These are phyloP conservation scores for Nidularia pulvinata DNA, from an alignment of 768 basidiomycete species.

Conservation along the genomic window DNA sequence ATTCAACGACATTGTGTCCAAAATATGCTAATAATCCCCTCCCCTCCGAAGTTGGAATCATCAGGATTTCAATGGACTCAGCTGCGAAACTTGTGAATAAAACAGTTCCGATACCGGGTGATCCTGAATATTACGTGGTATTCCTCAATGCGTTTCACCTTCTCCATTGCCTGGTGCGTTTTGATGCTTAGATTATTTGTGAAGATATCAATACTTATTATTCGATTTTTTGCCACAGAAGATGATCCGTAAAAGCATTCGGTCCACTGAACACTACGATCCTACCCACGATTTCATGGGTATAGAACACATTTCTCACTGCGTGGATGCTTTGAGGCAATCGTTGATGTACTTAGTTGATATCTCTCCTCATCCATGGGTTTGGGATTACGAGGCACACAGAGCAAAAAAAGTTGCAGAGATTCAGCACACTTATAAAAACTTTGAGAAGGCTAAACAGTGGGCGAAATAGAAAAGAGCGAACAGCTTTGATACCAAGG, in stretches of 20 bases:
- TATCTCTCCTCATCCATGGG: slow-evolving; percentile 18
- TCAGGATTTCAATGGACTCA: slow-evolving; percentile 14
- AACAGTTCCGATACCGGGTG: slow-evolving; percentile 16
- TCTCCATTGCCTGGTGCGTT: slow-evolving; percentile 23
- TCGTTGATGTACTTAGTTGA: slow-evolving; percentile 18
- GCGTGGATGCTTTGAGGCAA: slow-evolving; percentile 18
- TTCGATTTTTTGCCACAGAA: slow-evolving; percentile 12
- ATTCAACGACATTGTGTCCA: not conserved
- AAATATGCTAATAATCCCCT: not conserved
- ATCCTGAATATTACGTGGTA: slow-evolving; percentile 17
- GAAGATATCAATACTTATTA: slow-evolving; percentile 11
- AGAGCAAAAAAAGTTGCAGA: slow-evolving; percentile 12
- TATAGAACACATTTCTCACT: slow-evolving; percentile 12
- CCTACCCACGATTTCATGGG: not conserved
- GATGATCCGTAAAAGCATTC: slow-evolving; percentile 6
- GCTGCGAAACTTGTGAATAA: slow-evolving; percentile 14
- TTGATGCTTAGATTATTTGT: not conserved
- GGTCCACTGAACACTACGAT: not conserved
- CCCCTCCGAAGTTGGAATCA: slow-evolving; percentile 5
- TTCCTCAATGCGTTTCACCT: slow-evolving; percentile 22
- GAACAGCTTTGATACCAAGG: not conserved
- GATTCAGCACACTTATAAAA: slow-evolving; percentile 20
- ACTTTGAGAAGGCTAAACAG: slow-evolving; percentile 20
- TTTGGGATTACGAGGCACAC: slow-evolving; percentile 17
- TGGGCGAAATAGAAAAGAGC: slow-evolving; percentile 16